Conservation (phyloP, 306 rosid species). For the Ormosia emarginata region DNA sequence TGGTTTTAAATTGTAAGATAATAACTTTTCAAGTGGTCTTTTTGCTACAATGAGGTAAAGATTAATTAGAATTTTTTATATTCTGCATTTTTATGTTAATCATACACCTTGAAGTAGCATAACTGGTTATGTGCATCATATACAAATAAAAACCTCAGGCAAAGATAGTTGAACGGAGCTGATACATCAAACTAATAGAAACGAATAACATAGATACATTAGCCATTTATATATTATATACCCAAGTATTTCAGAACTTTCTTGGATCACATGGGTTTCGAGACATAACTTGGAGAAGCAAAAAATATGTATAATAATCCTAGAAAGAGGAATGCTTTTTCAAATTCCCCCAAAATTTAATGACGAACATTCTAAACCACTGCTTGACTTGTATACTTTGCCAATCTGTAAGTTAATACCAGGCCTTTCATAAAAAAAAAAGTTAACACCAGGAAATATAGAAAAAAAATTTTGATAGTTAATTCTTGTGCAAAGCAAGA, state of each 20-base stretch:
- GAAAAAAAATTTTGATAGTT: no score
- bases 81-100: neutral
- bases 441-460: neutral
- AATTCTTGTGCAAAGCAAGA: no score
- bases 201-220: neutral
- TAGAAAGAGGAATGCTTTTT: neutral
- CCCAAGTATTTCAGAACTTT: conserved; percentile 12
- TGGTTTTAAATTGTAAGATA: neutral
- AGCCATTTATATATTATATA: neutral
- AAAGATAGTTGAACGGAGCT: neutral
- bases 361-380: neutral
- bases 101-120: neutral
- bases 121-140: neutral
- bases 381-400: neutral
- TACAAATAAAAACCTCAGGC: neutral
- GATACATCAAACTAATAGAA: neutral
- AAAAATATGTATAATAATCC: conserved; percentile 9
- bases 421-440: neutral
- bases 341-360: conserved; percentile 11
- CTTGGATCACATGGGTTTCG: neutral
- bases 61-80: neutral
- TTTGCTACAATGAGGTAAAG: neutral
- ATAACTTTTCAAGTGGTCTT: neutral
- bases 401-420: neutral
- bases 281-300: neutral